Evolutionary conservation across 129 eudicot species (phyloP).

Genomic region (Pulicaria dysenterica): DNA sequence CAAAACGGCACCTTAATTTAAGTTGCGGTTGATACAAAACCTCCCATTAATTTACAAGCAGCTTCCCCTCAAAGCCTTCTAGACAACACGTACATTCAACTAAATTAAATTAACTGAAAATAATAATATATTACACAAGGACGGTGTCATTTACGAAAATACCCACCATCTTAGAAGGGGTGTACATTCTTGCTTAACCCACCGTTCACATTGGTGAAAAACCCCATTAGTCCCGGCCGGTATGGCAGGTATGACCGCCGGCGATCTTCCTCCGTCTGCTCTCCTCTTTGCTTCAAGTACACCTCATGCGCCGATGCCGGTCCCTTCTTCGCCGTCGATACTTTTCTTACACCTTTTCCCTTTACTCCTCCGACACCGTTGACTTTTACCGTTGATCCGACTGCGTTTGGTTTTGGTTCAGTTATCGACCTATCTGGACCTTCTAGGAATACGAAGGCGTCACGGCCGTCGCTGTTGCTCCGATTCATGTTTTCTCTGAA

Average conservation of each 20-base stretch:
- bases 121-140: too few species aligned
- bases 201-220: constrained; percentile 78
- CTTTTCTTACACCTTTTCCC: constrained; percentile 32
- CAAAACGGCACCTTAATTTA: too few species aligned
- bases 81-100: too few species aligned
- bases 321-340: constrained; percentile 37
- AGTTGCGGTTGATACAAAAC: too few species aligned
- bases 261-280: constrained; percentile 45
- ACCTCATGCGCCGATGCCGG: constrained; percentile 67
- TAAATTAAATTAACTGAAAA: too few species aligned
- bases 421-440: constrained; percentile 15
- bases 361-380: constrained; percentile 25
- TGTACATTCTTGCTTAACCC: constrained; percentile 80
- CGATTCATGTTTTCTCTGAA: constrained; percentile 56
- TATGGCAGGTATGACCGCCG: constrained; percentile 80
- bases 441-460: constrained; percentile 79
- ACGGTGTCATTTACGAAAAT: neutral
- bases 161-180: constrained; percentile 46
- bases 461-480: constrained; percentile 89
- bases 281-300: constrained; percentile 56
- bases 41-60: too few species aligned
- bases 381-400: constrained; percentile 20
- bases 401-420: constrained; percentile 22
- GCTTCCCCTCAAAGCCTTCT: too few species aligned
- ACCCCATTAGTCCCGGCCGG: constrained; percentile 78